Percentiles rank a stretch among this genome's conserved stretches.
phyloP scores from a whole-genome alignment of 2,329 filamentous ascomycete species.

The Westerdykella aurantiaca region DNA sequence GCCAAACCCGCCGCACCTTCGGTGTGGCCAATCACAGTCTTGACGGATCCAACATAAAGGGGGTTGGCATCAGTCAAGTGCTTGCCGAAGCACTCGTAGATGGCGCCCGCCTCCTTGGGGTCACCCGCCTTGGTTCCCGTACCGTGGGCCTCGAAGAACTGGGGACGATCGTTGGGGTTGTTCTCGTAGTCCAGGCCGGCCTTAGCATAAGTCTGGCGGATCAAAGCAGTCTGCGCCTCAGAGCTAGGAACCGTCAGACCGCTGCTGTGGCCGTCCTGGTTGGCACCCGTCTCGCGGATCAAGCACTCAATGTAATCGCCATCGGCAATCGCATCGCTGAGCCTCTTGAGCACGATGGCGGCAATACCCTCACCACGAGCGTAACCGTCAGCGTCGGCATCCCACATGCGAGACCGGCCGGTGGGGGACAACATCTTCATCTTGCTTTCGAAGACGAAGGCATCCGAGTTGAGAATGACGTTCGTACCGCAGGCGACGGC shows the following conservation, averaged over 20 bases:
- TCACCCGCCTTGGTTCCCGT: conserved; percentile 8
- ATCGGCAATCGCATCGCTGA: conserved; percentile 51
- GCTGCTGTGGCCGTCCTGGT: conserved; percentile 48
- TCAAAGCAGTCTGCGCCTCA: conserved; percentile 33
- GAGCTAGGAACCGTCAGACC: conserved; percentile 36
- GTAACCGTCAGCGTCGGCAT: conserved; percentile 51
- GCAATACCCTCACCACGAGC: conserved; percentile 57
- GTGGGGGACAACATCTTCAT: conserved; percentile 24
- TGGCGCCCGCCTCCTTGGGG: conserved; percentile 11
- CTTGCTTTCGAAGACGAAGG: conserved; percentile 14
- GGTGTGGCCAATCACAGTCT: conserved; percentile 41
- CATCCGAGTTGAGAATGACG: conserved; percentile 4
- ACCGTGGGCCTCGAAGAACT: conserved; percentile 5
- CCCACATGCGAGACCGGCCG: conserved; percentile 20
- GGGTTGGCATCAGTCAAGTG: conserved; percentile 6
- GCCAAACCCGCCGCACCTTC: conserved; percentile 38
- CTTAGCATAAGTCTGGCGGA: conserved; percentile 31
- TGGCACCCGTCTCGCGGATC: conserved; percentile 37
- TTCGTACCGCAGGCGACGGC: conserved; percentile 14
- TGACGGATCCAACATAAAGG: conserved; percentile 21
- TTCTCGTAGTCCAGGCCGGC: not conserved
- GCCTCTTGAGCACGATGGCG: conserved; percentile 51
- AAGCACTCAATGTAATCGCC: conserved; percentile 47
- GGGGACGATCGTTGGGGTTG: not conserved
- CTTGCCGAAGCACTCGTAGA: conserved; percentile 3